Percentiles rank a stretch among this genome's conserved stretches.
Conservation (phyloP, 2,329 filamentous ascomycete species). For the Venturiaceae sp. region DNA sequence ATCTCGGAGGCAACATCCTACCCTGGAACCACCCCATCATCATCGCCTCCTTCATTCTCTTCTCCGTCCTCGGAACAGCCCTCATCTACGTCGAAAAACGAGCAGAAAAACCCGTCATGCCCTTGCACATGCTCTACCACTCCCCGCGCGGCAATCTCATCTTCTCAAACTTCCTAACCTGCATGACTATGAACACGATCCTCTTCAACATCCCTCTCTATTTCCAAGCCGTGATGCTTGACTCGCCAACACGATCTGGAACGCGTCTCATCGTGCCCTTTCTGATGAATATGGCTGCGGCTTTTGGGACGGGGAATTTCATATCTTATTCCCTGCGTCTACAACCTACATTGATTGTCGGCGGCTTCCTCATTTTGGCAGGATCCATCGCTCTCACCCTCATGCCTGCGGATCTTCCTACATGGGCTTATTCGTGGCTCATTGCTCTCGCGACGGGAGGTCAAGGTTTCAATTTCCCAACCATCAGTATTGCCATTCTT, state of each 20-base stretch:
- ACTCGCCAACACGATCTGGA: slow-evolving; percentile 62
- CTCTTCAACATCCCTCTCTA: slow-evolving; percentile 65
- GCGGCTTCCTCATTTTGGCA: slow-evolving; percentile 25
- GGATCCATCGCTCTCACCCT: slow-evolving; percentile 23
- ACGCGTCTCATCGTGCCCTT: slow-evolving; percentile 59
- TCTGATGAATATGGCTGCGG: slow-evolving; percentile 32
- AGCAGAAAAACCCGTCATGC: slow-evolving; percentile 35
- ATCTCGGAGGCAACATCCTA: slow-evolving; percentile 43
- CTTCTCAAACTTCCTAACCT: slow-evolving; percentile 41
- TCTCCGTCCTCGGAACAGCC: slow-evolving; percentile 27
- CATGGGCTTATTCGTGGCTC: slow-evolving; percentile 28
- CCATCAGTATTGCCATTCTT: slow-evolving; percentile 30
- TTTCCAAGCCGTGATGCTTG: slow-evolving; percentile 39
- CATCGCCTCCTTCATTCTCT: slow-evolving; percentile 34
- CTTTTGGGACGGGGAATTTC: slow-evolving; percentile 31
- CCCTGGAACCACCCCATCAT: slow-evolving; percentile 42
- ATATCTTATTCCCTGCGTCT: slow-evolving; percentile 32
- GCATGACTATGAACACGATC: slow-evolving; percentile 44
- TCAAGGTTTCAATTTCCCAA: slow-evolving; percentile 25
- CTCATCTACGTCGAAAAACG: slow-evolving; percentile 29
- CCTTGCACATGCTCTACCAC: slow-evolving; percentile 36
- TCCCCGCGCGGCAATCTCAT: slow-evolving; percentile 38
- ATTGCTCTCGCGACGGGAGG: slow-evolving; percentile 28
- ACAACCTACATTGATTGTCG: slow-evolving; percentile 29
- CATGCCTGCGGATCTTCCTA: slow-evolving; percentile 27